phyloP scores from a whole-genome alignment of 148 eudicot genomes.

The Spergularia bocconei region DNA sequence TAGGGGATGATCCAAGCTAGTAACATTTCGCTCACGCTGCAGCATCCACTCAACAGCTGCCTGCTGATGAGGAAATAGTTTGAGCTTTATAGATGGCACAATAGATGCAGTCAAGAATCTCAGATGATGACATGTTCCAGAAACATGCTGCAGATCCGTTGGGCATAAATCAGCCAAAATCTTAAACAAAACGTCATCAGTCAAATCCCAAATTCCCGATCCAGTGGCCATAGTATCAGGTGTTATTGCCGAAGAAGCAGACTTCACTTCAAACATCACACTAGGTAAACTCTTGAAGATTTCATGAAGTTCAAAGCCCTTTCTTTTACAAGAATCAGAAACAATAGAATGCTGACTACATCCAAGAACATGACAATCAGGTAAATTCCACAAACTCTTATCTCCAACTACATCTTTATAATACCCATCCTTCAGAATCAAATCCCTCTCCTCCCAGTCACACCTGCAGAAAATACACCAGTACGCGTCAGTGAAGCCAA shows the following conservation, averaged over 20 bases:
- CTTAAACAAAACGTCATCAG: conserved; percentile 65
- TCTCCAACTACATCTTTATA: conserved; percentile 21
- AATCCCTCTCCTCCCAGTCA: conserved; percentile 69
- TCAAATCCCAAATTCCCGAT: conserved; percentile 62
- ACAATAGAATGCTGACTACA: conserved; percentile 56
- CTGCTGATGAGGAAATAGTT: conserved; percentile 89
- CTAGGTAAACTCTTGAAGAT: conserved; percentile 77
- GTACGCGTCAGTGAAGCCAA: not conserved
- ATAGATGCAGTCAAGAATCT: conserved; percentile 65
- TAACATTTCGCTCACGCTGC: conserved; percentile 70
- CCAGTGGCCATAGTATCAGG: conserved; percentile 38
- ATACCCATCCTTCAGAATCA: conserved; percentile 36
- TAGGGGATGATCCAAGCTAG: conserved; percentile 61
- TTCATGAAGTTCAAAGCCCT: conserved; percentile 80
- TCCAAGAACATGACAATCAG: conserved; percentile 74
- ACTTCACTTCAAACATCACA: conserved; percentile 38
- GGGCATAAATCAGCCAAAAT: conserved; percentile 55
- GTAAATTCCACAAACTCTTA: conserved; percentile 49
- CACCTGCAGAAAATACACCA: conserved; percentile 47
- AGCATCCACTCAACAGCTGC: conserved; percentile 99
- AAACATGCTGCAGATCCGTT: conserved; percentile 64
- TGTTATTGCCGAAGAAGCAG: conserved; percentile 43
- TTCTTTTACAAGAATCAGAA: conserved; percentile 46
- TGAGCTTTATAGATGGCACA: conserved; percentile 90
- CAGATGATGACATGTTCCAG: conserved; percentile 77